A percentile compares a stretch with the other conserved stretches of the same genome.
Evolutionary conservation across 2,329 filamentous ascomycete species (phyloP).

Genomic region (Aureobasidium lini): DNA sequence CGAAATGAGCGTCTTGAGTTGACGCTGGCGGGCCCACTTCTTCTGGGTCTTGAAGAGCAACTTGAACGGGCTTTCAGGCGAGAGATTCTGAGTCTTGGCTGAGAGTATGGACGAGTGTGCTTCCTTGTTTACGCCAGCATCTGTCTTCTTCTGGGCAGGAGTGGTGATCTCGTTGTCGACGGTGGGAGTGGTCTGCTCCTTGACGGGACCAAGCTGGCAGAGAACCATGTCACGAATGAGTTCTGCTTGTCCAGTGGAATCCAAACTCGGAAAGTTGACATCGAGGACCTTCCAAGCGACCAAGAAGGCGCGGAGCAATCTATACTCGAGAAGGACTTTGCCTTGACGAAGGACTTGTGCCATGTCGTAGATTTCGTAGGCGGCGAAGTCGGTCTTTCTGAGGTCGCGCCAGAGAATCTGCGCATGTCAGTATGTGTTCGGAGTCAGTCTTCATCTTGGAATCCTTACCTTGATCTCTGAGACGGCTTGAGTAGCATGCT

Average conservation of each 20-base stretch:
- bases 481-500: not conserved
- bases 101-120: not conserved
- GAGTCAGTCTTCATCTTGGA: not conserved
- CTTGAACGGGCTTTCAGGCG: not conserved
- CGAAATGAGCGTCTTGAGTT: not conserved
- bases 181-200: not conserved
- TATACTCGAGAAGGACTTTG: not conserved
- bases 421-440: not conserved
- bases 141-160: not conserved
- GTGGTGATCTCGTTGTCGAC: not conserved
- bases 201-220: not conserved
- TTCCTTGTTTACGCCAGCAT: not conserved
- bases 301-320: not conserved
- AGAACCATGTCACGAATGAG: not conserved
- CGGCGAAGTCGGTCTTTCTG: not conserved
- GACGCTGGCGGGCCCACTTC: not conserved
- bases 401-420: not conserved
- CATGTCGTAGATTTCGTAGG: not conserved
- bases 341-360: not conserved
- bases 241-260: not conserved
- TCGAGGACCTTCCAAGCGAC: not conserved
- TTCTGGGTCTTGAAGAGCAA: not conserved
- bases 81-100: not conserved
- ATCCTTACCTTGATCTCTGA: not conserved
- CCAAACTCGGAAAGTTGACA: too few species aligned